Percentiles rank a stretch among this genome's conserved stretches.
Conservation (phyloP, 495 filamentous ascomycete species). For the Penicillium turbatum region DNA sequence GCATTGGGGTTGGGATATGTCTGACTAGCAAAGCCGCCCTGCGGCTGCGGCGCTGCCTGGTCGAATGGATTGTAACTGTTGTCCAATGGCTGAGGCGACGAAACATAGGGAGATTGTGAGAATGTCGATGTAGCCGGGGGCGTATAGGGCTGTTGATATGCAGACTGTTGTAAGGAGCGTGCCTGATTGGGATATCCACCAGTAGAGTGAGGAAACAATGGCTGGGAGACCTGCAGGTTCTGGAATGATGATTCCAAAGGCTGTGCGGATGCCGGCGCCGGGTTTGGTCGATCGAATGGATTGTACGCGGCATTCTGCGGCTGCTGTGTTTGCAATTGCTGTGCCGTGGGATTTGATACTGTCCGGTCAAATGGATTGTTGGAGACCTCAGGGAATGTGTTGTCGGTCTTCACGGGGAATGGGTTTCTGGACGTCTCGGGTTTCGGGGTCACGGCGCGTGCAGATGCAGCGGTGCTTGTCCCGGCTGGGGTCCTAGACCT, state of each 20-base stretch:
- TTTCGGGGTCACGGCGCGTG: conserved; percentile 8
- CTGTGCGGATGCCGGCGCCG: conserved; percentile 46
- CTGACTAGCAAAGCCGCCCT: conserved; percentile 33
- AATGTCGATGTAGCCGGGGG: conserved; percentile 56
- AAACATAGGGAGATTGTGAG: conserved; percentile 44
- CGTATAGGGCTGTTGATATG: conserved; percentile 53
- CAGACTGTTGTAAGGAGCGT: conserved; percentile 41
- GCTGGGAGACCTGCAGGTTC: conserved; percentile 63
- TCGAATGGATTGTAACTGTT: conserved; percentile 65
- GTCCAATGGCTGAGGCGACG: conserved; percentile 41
- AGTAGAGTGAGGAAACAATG: conserved; percentile 79
- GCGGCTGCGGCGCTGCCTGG: conserved; percentile 41
- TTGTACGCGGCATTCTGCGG: conserved; percentile 44
- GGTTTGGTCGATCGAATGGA: conserved; percentile 58
- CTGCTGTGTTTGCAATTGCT: conserved; percentile 11
- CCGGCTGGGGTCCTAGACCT: conserved; percentile 36
- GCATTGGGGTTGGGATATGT: conserved; percentile 28
- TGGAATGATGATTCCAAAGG: conserved; percentile 67
- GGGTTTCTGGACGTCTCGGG: conserved; percentile 23
- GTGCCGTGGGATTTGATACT: conserved; percentile 34
- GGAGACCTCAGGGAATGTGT: conserved; percentile 6
- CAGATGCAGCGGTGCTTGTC: conserved; percentile 21
- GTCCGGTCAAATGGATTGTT: conserved; percentile 50
- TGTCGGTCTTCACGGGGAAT: neutral
- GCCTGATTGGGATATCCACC: conserved; percentile 65